phyloP scores from a whole-genome alignment of 306 rosid species.

The Luffa acutangula region DNA sequence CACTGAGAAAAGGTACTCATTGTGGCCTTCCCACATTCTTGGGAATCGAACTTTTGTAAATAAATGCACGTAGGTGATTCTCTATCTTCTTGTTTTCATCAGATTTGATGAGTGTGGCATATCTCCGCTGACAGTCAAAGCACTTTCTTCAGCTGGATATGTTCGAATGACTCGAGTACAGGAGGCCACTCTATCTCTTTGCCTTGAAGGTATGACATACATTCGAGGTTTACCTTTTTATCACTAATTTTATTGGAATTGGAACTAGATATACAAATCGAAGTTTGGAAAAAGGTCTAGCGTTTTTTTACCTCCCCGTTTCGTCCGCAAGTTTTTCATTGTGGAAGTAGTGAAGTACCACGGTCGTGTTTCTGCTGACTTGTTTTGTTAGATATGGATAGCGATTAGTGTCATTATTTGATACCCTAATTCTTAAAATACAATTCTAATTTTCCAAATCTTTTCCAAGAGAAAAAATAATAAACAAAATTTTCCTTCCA shows the following conservation, averaged over 20 bases:
- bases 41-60: neutral
- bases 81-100: slow-evolving; percentile 11
- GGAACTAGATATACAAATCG: neutral
- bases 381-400: neutral
- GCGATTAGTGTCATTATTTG: neutral
- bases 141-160: slow-evolving; percentile 71
- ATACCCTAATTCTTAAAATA: neutral
- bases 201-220: slow-evolving; percentile 62
- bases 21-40: neutral
- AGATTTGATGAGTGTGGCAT: slow-evolving; percentile 81
- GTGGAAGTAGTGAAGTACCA: neutral
- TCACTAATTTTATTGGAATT: neutral
- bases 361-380: neutral
- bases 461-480: neutral
- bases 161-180: slow-evolving; percentile 69
- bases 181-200: slow-evolving; percentile 56
- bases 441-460: neutral
- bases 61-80: slow-evolving; percentile 3
- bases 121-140: slow-evolving; percentile 65
- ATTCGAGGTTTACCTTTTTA: neutral
- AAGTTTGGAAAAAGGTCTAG: neutral
- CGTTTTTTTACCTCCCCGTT: neutral
- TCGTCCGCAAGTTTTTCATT: neutral
- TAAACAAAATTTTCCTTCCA: neutral
- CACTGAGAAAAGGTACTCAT: slow-evolving; percentile 48